Evolutionary conservation across 495 filamentous ascomycete species (phyloP).

Genomic region (Aspergillus avenaceus): DNA sequence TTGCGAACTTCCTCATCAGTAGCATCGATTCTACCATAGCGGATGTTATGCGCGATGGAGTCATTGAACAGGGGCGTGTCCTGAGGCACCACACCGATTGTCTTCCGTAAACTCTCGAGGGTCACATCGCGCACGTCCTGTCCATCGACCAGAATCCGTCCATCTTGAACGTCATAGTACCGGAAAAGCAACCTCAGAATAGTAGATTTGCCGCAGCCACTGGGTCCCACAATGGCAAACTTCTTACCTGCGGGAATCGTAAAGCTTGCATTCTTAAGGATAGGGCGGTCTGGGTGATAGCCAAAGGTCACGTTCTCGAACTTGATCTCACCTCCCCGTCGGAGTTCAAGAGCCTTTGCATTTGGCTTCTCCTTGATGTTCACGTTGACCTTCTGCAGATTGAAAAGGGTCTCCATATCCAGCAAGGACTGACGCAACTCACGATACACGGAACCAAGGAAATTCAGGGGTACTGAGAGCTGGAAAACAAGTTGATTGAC

Average conservation of each 20-base stretch:
- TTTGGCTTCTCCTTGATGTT: conserved; percentile 71
- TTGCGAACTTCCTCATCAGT: conserved; percentile 65
- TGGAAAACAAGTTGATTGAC: conserved; percentile 99
- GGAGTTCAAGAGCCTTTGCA: conserved; percentile 66
- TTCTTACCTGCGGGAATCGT: conserved; percentile 95
- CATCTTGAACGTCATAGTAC: conserved; percentile 86
- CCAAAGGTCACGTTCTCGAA: conserved; percentile 97
- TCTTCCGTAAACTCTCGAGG: conserved; percentile 73
- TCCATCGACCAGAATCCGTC: conserved; percentile 85
- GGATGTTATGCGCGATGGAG: conserved; percentile 91
- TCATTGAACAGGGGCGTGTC: conserved; percentile 97
- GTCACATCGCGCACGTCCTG: conserved; percentile 86
- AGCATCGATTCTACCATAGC: conserved; percentile 85
- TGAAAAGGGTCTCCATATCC: conserved; percentile 99
- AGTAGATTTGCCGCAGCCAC: conserved; percentile 94
- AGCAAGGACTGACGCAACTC: conserved; percentile 90
- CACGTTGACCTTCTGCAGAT: conserved; percentile 96
- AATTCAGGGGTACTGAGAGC: conserved; percentile 92
- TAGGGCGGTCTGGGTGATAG: conserved; percentile 82
- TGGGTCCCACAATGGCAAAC: conserved; percentile 90
- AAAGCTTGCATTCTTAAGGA: conserved; percentile 76
- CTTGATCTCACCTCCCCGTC: conserved; percentile 77
- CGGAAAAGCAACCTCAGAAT: conserved; percentile 88
- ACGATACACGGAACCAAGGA: conserved; percentile 91
- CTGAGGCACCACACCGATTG: conserved; percentile 95